Conservation (phyloP, 23 red algal genomes). For the Gracilaria caudata region DNA sequence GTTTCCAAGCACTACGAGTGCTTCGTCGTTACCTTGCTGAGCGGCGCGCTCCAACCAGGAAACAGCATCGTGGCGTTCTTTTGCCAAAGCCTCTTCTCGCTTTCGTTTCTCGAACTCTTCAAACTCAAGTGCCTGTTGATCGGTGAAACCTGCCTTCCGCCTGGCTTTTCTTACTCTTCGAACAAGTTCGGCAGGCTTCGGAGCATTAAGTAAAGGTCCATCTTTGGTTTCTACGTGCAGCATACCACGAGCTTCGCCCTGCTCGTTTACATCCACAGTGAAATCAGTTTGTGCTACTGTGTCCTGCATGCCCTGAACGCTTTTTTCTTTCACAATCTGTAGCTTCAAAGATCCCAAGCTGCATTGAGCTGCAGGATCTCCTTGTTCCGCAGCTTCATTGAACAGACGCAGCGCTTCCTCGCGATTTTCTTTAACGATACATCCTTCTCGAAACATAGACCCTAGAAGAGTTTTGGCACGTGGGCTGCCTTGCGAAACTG, state of each 20-base stretch:
- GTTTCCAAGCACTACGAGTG: constrained; percentile 41
- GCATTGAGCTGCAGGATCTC: constrained; percentile 55
- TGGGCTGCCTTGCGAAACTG: constrained; percentile 33
- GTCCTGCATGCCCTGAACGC: not conserved
- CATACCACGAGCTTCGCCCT: constrained; percentile 26
- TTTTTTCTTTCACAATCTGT: constrained; percentile 1
- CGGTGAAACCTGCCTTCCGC: constrained; percentile 54
- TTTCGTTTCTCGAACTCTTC: constrained; percentile 49
- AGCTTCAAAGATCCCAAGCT: constrained; percentile 42
- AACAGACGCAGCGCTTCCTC: constrained; percentile 33
- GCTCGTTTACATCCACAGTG: constrained; percentile 27
- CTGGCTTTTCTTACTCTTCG: constrained; percentile 59
- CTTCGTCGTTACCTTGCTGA: constrained; percentile 53
- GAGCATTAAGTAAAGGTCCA: not conserved
- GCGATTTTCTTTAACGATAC: constrained; percentile 22
- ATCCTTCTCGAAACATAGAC: constrained; percentile 50
- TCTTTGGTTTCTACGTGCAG: constrained; percentile 18
- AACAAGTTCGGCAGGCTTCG: constrained; percentile 63
- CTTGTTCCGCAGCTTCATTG: constrained; percentile 43
- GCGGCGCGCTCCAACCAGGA: constrained; percentile 50
- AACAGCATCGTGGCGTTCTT: constrained; percentile 21
- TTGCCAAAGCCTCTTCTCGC: not conserved
- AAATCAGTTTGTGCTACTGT: constrained; percentile 19
- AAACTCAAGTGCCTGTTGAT: constrained; percentile 50
- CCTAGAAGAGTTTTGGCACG: constrained; percentile 61